Evolutionary conservation across 192 early-diverging fungal genomes (phyloP), one percentile per base, ranked within the genome.

Genomic region (Coemansia sp.): DNA sequence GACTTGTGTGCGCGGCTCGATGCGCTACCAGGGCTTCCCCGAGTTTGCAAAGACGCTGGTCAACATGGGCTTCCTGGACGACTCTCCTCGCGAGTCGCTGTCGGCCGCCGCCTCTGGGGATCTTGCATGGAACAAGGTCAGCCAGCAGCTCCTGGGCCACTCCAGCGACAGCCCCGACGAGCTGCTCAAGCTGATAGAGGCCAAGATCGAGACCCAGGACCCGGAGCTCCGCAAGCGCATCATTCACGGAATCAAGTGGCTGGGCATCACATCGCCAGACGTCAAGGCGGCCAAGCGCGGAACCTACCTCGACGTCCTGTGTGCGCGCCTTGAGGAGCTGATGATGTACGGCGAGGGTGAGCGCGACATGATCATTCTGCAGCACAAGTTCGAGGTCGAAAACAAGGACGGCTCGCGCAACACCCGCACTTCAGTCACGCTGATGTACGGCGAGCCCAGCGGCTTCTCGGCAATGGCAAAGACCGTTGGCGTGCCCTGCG

Each of bases 11-110:
- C 90, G 97, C 71, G 97, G 97, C 55, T 97, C 96, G 12, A 73
- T 99, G 51, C 90, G 97, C 70, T 99, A 98, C 85, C 91, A 93
- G 72, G 97, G 97, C 51, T 99, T 98, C 91, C 93, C 94, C 60
- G 86, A 94, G 79, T 96, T 99, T 76, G 91, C 94, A 79, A 95
- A 97, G 89, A 93, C 91, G 36, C 87, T 99, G 48, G 93, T 95
- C 60, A 89, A 92, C 64, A 87, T 98, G 75, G 96, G 96, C 24
- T 92, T 99, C 82, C 84, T 99, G 72, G 86, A 91, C 75, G 93
- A 94, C 77, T 70, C 87, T 10, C 74, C 85, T 46, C 78, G 87
- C 46, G 84, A 73, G 60, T 86, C 86, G 67, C 86, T 96, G 71
- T 38, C 85, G 16, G 52, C 89, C 39, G 26, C 62, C 41, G 76